Percentiles rank a stretch among this genome's conserved stretches.
Conservation (phyloP, 768 basidiomycete genomes). For the Thelephora aurantiotincta region DNA sequence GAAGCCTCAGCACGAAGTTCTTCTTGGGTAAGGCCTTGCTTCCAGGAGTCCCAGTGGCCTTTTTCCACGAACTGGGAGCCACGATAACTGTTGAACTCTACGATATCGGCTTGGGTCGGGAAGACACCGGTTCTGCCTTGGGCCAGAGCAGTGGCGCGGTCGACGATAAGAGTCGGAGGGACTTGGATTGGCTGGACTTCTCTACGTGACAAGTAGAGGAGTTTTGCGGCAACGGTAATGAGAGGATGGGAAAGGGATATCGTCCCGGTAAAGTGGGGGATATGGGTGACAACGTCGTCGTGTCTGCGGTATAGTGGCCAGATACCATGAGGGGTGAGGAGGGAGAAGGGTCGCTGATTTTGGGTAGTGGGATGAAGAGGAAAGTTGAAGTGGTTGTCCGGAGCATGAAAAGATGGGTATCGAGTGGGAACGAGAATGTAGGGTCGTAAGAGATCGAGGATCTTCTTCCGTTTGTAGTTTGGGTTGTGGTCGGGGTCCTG, state of each 20-base stretch:
- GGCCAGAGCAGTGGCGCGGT: constrained; percentile 18
- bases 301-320: constrained; percentile 31
- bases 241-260: constrained; percentile 25
- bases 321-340: constrained; percentile 26
- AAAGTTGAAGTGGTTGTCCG: constrained; percentile 43
- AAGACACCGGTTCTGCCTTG: constrained; percentile 14
- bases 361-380: constrained; percentile 24
- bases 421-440: constrained; percentile 27
- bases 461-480: constrained; percentile 12
- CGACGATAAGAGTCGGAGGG: constrained; percentile 22
- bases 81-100: constrained; percentile 30
- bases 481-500: too few species aligned
- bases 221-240: constrained; percentile 40
- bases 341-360: constrained; percentile 14
- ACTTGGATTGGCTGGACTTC: constrained; percentile 32
- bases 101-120: constrained; percentile 45
- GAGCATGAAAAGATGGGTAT: constrained; percentile 46
- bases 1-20: constrained; percentile 1
- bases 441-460: constrained; percentile 24
- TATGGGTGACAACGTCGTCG: constrained; percentile 5
- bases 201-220: constrained; percentile 45
- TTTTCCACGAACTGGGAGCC: constrained; percentile 12
- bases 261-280: constrained; percentile 11
- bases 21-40: constrained; percentile 9
- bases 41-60: constrained; percentile 16